Evolutionary conservation across 495 filamentous ascomycete species (phyloP).

Genomic region (Aspergillus asperescens): DNA sequence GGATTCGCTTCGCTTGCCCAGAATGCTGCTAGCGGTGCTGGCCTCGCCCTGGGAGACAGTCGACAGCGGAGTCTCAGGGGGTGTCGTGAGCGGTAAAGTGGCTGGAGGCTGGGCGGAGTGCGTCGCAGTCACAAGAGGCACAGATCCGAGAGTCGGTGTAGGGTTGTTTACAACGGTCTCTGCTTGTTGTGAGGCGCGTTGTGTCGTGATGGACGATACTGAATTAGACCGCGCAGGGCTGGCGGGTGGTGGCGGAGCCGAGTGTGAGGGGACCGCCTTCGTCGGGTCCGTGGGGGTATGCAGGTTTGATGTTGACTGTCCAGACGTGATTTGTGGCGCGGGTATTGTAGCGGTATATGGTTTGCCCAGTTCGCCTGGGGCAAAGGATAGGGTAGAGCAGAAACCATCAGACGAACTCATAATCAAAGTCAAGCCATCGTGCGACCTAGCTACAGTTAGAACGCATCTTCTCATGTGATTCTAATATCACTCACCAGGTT

Average conservation of each 20-base stretch:
- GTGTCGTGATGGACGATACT: slow-evolving; percentile 72
- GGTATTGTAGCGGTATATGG: slow-evolving; percentile 65
- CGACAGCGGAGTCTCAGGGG: slow-evolving; percentile 69
- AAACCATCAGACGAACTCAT: slow-evolving; percentile 98
- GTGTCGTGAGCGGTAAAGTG: slow-evolving; percentile 64
- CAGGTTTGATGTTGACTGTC: slow-evolving; percentile 54
- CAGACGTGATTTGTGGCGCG: slow-evolving; percentile 37
- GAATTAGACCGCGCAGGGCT: slow-evolving; percentile 83
- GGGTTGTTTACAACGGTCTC: slow-evolving; percentile 64
- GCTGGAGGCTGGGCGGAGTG: slow-evolving; percentile 53
- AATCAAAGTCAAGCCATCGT: slow-evolving; percentile 82
- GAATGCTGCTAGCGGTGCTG: slow-evolving; percentile 38
- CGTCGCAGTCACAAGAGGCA: slow-evolving; percentile 67
- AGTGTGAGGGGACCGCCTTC: slow-evolving; percentile 49
- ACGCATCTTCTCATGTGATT: slow-evolving; percentile 9
- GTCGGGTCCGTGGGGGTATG: slow-evolving; percentile 9
- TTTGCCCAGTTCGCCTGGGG: slow-evolving; percentile 81
- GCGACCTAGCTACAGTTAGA: slow-evolving; percentile 61
- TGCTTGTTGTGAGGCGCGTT: slow-evolving; percentile 37
- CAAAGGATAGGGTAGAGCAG: slow-evolving; percentile 85
- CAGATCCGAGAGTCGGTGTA: slow-evolving; percentile 64
- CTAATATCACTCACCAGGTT: slow-evolving; percentile 63
- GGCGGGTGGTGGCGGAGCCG: slow-evolving; percentile 28
- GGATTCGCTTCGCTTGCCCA: slow-evolving; percentile 55
- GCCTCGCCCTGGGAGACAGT: slow-evolving; percentile 38